Evolutionary conservation across 768 basidiomycete genomes (phyloP), one percentile per base, ranked within the genome.

Genomic region (Boletus tomentosulus): DNA sequence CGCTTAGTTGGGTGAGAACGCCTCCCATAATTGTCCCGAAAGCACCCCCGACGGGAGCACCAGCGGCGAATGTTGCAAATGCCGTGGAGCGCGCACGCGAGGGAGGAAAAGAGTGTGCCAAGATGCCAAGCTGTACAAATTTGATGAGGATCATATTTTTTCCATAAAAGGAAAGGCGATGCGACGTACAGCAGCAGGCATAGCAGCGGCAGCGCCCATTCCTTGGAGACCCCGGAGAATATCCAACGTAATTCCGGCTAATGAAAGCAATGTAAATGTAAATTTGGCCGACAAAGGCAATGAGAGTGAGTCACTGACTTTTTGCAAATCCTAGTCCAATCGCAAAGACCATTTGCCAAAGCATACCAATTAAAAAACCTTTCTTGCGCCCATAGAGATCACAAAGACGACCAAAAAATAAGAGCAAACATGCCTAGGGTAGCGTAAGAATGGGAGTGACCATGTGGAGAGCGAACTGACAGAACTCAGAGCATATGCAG

Each of bases 11-110:
- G 0, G 85, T 87, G 19, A 91, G 68, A 1, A 85, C 71, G n/a
- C 89, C 90, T 16, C 92, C 91, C 1, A 91, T 54, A 0, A 83
- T 70, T 30, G 76, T 76, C 1, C 93, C 92, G 13, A 92, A 70
- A 0, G 82, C 86, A 0, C 78, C 87, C 0, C 93, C 93, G 6
- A 94, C 63, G 0, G 93, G 92, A 1, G 87, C 89, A 27, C 94
- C 94, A 0, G 91, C 89, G 1, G 86, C 78, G 58, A 93, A 95
- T 0, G 86, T 83, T 0, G 93, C 82, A 57, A 95, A 96, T 0
- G 91, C 93, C 1, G 83, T 68, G 1, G 88, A 83, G 10, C 93
- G 81, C 0, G 84, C 77, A 12, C 74, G 73, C 1, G 86, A 85
- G 0, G 79, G 77, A 4, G 87, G 85, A 66, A 95, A 96, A 0